Base-by-base conservation (phyloP, 805 yeast genomes). In the Metschnikowia drakensbergensis region DNA sequence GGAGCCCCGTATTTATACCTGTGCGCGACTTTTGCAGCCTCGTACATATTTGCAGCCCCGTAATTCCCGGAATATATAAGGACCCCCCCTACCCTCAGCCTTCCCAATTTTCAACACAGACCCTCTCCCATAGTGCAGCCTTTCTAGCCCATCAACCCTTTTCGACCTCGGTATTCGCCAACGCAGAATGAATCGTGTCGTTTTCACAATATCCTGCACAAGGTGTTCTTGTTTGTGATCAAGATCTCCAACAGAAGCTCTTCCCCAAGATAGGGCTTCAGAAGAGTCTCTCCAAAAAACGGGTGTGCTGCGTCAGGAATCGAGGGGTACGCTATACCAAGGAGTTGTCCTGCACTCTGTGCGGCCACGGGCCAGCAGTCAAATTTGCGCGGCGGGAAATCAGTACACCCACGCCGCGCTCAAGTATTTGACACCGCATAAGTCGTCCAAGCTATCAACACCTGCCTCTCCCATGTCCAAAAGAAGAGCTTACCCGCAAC, bases 401-500 rank as follows among this genome's bases (percentile, higher is more conserved):
- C 45, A 11, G 45, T 42, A 27, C 45, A 42, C 37, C 45, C 29
- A 9, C 17, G 13, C 17, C 54, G 54, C 49, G 51, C 47, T 13
- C 42, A 25, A 29, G 39, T 37, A 47, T 17, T 43, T 48, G 54
- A 51, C 54, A 51, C 49, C 54, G 49, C 51, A 48, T 36, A 45
- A 39, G 32, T 32, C 33, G 35, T 39, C 41, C 26, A 45, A 27
- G 44, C 41, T 31, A 43, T 49, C 40, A 26, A 35, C 46, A 42
- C 47, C 31, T 29, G 33, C 35, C 40, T 28, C 51, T 33, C 39
- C 45, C 48, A 69, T 69, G 74, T 68, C 74, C 43, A 69, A 69
- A 63, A 71, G 76, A 69, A 72, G 77, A 69, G 75, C 75, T 37
- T 72, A 72, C 57, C 77, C 77, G 58, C 71, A 68, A 54, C 77